These are phyloP conservation scores for Trichocladium antarcticum DNA, from an alignment of 495 filamentous ascomycete species.

Conservation along the genomic window DNA sequence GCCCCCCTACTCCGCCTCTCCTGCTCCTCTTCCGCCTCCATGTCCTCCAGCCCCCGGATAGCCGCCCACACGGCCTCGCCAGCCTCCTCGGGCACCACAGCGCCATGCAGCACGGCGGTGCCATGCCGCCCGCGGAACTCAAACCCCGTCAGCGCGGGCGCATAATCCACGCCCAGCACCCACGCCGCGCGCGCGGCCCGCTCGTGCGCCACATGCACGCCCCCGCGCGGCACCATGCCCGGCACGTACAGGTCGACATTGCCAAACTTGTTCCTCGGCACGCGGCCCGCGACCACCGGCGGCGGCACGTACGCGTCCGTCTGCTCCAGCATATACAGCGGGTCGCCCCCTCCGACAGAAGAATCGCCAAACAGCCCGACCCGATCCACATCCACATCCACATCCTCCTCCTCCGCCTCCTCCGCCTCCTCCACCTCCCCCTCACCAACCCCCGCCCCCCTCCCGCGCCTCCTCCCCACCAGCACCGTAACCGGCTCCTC, in stretches of 20 bases:
- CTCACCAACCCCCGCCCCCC: slow-evolving; percentile 17
- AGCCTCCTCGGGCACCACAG: slow-evolving; percentile 61
- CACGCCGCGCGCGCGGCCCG: slow-evolving; percentile 61
- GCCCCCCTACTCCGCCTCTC: slow-evolving; percentile 45
- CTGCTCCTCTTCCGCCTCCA: slow-evolving; percentile 46
- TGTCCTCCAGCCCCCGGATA: slow-evolving; percentile 50
- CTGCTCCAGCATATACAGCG: slow-evolving; percentile 64
- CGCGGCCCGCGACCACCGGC: slow-evolving; percentile 57
- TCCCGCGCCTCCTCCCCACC: slow-evolving; percentile 27
- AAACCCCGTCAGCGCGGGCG: slow-evolving; percentile 83
- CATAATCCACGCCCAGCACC: slow-evolving; percentile 73
- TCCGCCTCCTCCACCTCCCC: slow-evolving; percentile 21
- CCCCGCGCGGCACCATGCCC: slow-evolving; percentile 82
- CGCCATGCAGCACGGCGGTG: slow-evolving; percentile 65
- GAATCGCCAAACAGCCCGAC: slow-evolving; percentile 33
- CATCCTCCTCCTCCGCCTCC: slow-evolving; percentile 32
- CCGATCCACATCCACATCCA: slow-evolving; percentile 16
- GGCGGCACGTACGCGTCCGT: slow-evolving; percentile 66
- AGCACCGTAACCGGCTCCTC: slow-evolving; percentile 70
- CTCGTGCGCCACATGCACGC: slow-evolving; percentile 50
- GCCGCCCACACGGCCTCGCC: slow-evolving; percentile 60
- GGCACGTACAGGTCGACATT: slow-evolving; percentile 90
- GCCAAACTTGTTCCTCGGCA: slow-evolving; percentile 79
- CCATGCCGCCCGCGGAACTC: slow-evolving; percentile 71
- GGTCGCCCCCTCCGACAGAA: slow-evolving; percentile 29